Conservation (phyloP, 768 basidiomycete species). For the Pisolithus sp. region DNA sequence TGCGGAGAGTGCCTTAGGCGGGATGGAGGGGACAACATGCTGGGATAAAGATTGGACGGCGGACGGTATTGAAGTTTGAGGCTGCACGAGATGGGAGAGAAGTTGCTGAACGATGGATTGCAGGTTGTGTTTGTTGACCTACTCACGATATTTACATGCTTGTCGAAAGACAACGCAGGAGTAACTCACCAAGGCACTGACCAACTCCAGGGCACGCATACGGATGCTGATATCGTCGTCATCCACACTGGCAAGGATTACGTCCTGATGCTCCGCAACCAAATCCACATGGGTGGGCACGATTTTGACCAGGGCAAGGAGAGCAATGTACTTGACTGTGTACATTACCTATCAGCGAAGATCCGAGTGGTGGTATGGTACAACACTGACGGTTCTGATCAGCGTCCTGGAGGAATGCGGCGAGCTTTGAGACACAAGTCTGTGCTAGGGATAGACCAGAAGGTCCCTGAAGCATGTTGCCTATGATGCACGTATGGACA, state of each 20-base stretch:
- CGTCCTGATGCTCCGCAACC: slow-evolving; percentile 86
- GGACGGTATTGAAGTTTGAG: slow-evolving; percentile 48
- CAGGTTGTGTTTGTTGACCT: slow-evolving; percentile 81
- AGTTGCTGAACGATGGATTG: slow-evolving; percentile 89
- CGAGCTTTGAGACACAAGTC: slow-evolving; percentile 89
- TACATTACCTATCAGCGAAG: slow-evolving; percentile 14
- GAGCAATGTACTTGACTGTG: slow-evolving; percentile 95
- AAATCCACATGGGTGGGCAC: slow-evolving; percentile 88
- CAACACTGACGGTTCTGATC: slow-evolving; percentile 87
- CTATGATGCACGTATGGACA: slow-evolving; percentile 95
- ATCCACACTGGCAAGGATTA: slow-evolving; percentile 81
- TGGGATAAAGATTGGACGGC: slow-evolving; percentile 50
- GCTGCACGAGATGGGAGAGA: slow-evolving; percentile 73
- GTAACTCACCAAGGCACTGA: slow-evolving; percentile 79
- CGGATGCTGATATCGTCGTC: slow-evolving; percentile 95
- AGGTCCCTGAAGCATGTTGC: slow-evolving; percentile 83
- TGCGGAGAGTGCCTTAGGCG: slow-evolving; percentile 33
- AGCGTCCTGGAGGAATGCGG: slow-evolving; percentile 82
- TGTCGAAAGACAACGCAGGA: neutral
- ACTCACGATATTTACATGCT: slow-evolving; percentile 1
- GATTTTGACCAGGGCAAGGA: slow-evolving; percentile 93
- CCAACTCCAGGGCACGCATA: slow-evolving; percentile 90
- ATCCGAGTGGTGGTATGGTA: slow-evolving; percentile 6
- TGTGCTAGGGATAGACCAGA: slow-evolving; percentile 75
- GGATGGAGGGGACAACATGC: slow-evolving; percentile 39